Conservation (phyloP, 495 filamentous ascomycete species). For the Monascus purpureus region DNA sequence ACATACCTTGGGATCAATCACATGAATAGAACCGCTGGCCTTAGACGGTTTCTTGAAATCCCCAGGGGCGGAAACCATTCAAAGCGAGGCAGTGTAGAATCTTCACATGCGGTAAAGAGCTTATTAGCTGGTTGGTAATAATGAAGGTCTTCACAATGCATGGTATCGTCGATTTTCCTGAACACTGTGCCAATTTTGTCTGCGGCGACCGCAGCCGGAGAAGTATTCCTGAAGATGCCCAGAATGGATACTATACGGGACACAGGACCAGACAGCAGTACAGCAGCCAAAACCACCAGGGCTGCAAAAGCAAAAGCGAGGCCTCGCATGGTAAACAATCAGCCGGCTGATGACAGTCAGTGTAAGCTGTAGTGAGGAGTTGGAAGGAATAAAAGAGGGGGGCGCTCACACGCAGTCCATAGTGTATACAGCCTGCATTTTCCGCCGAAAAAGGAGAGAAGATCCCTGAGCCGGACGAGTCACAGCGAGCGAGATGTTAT, state of each 20-base stretch:
- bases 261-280: constrained; percentile 11
- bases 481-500: neutral
- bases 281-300: constrained; percentile 17
- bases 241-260: constrained; percentile 13
- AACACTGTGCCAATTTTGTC: constrained; percentile 24
- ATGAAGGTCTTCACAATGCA: constrained; percentile 47
- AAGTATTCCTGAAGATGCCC: constrained; percentile 17
- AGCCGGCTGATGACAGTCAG: neutral
- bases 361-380: neutral
- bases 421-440: too few relatives aligned
- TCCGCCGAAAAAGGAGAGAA: too few relatives aligned
- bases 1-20: constrained; percentile 39
- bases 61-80: constrained; percentile 42
- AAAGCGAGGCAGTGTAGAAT: constrained; percentile 26
- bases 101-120: constrained; percentile 45
- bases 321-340: constrained; percentile 12
- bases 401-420: too few relatives aligned
- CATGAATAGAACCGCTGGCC: constrained; percentile 33
- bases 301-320: constrained; percentile 16
- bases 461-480: neutral
- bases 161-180: constrained; percentile 34
- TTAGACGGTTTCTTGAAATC: constrained; percentile 22
- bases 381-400: neutral
- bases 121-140: constrained; percentile 33
- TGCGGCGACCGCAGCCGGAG: constrained; percentile 11